phyloP scores from a whole-genome alignment of 129 eudicot genomes.

The Tagetes patula region DNA sequence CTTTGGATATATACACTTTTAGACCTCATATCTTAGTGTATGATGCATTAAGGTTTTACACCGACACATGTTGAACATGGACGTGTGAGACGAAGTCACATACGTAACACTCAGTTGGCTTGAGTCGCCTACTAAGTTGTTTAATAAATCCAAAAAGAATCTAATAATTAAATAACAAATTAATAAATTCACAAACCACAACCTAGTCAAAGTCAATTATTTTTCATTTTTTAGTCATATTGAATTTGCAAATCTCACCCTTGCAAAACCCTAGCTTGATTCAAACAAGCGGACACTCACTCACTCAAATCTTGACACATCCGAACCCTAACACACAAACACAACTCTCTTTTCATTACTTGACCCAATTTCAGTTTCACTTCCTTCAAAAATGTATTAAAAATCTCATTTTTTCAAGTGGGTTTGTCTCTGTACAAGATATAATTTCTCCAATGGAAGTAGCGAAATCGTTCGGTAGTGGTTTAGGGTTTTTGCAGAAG shows the following conservation, averaged over 20 bases:
- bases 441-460: slow-evolving; percentile 46
- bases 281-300: neutral
- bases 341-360: neutral
- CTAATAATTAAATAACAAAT: too few relatives aligned
- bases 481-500: slow-evolving; percentile 36
- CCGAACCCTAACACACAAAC: neutral
- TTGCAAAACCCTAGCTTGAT: neutral
- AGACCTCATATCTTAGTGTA: too few relatives aligned
- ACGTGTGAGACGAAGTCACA: too few relatives aligned
- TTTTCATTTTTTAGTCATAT: too few relatives aligned
- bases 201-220: too few relatives aligned
- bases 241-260: neutral
- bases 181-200: too few relatives aligned
- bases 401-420: neutral
- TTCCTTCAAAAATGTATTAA: neutral
- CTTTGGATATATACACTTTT: too few relatives aligned
- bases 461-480: slow-evolving; percentile 34
- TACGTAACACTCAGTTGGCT: too few relatives aligned
- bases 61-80: too few relatives aligned
- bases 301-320: neutral
- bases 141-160: too few relatives aligned
- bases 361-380: neutral
- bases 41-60: too few relatives aligned
- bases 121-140: too few relatives aligned
- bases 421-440: slow-evolving; percentile 2